Evolutionary conservation across 2,329 filamentous ascomycete genomes (phyloP), one percentile per base, ranked within the genome.

Genomic region (Colletotrichum zoysiae): DNA sequence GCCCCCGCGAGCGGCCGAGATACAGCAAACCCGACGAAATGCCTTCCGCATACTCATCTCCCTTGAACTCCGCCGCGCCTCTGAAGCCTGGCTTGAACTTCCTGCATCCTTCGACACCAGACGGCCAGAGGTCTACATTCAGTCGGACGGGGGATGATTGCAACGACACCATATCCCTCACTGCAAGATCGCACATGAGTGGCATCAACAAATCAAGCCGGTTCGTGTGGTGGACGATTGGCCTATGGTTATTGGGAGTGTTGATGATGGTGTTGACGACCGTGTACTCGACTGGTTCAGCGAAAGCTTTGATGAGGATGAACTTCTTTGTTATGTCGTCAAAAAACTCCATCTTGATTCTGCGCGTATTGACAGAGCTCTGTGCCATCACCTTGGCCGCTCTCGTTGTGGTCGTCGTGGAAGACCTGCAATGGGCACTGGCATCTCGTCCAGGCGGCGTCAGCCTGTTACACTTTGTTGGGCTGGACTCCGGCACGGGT

Each of bases 341-440:
- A 12, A 55, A 50, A 16, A 71, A 71, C 33, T 64, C 69, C 26
- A 64, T 71, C 8, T 16, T 69, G 23, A 26, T 71, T 5, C 59
- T 71, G 46, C 69, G 69, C 23, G 46, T 71, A n/a, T 3, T 71
- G 65, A 71, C 69, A 26, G 69, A 71, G 40, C 69, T 71, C 2
- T 71, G 69, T 18, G 69, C 69, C 1, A 20, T 71, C 0, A 33
- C 44, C 33, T 4, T 71, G 46, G 69, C 69, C 0, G 65, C 51
- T 3, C 59, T 71, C 9, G 59, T 71, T 3, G 69, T 71, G 5
- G 69, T 71, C 5, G 69, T 71, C 3, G 65, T 71, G 18, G 69
- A 71, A 33, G 65, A 71, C 35, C 35, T 71, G 53, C 69, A 71
- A 26, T 69, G 69, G 69, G 69, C 69, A n/a, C 46, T 71, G 44